phyloP scores from a whole-genome alignment of 495 filamentous ascomycete species.

The Acidiella bohemica region DNA sequence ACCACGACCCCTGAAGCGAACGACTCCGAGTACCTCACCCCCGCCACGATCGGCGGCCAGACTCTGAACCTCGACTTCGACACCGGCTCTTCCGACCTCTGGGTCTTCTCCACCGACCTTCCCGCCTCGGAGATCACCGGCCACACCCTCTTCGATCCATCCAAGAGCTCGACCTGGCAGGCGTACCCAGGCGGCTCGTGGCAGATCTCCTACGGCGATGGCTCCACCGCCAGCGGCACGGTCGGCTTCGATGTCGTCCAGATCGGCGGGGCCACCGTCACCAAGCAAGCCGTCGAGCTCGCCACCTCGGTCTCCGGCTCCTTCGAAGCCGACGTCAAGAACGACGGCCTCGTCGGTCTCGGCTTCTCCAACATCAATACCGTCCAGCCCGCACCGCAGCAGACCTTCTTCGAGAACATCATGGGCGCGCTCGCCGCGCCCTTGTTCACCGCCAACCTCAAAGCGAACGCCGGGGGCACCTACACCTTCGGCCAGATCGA shows the following conservation, averaged over 20 bases:
- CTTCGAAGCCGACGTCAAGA: slow-evolving; percentile 47
- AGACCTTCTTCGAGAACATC: slow-evolving; percentile 75
- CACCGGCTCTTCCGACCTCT: slow-evolving; percentile 73
- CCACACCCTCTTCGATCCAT: slow-evolving; percentile 51
- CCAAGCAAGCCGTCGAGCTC: slow-evolving; percentile 56
- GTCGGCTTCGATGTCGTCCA: slow-evolving; percentile 62
- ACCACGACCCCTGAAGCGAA: slow-evolving; percentile 45
- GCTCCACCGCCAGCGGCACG: slow-evolving; percentile 47
- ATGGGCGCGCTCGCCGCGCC: slow-evolving; percentile 48
- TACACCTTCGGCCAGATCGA: slow-evolving; percentile 74
- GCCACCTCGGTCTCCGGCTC: slow-evolving; percentile 48
- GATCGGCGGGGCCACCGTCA: slow-evolving; percentile 57
- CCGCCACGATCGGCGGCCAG: slow-evolving; percentile 61
- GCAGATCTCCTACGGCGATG: slow-evolving; percentile 63
- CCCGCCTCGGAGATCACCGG: slow-evolving; percentile 30
- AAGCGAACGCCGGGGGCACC: slow-evolving; percentile 44
- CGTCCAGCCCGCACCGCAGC: slow-evolving; percentile 51
- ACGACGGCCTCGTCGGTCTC: slow-evolving; percentile 66
- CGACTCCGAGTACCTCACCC: slow-evolving; percentile 57
- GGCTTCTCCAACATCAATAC: slow-evolving; percentile 61
- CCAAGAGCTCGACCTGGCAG: slow-evolving; percentile 43
- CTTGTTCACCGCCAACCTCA: slow-evolving; percentile 60
- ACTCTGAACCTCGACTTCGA: slow-evolving; percentile 66
- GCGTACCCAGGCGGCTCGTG: slow-evolving; percentile 39
- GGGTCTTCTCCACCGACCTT: slow-evolving; percentile 63